Percentiles rank a stretch among this genome's conserved stretches.
Evolutionary conservation across 371 early-diverging fungal genomes (phyloP).

Genomic region (Funneliformis caledonium): DNA sequence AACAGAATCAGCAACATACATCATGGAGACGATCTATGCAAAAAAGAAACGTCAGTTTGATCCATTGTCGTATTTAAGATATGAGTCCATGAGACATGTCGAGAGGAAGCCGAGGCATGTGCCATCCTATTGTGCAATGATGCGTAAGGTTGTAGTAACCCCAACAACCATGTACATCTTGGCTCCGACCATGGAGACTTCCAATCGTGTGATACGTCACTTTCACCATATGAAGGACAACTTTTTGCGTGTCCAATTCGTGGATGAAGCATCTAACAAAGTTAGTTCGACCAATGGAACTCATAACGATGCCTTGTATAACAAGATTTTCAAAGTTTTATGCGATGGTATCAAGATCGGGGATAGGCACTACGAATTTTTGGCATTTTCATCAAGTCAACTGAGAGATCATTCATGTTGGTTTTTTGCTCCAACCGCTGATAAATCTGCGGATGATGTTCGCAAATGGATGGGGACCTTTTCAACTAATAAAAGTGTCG

Average conservation of each 20-base stretch:
- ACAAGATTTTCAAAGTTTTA: conserved; percentile 57
- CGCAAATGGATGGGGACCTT: conserved; percentile 81
- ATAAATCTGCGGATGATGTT: conserved; percentile 47
- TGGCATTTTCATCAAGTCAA: conserved; percentile 76
- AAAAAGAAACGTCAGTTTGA: conserved; percentile 47
- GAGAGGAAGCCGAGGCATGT: conserved; percentile 43
- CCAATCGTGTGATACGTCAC: conserved; percentile 71
- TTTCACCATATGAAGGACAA: conserved; percentile 55
- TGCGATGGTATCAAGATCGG: conserved; percentile 63
- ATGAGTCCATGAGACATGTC: conserved; percentile 44
- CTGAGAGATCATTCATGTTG: conserved; percentile 74
- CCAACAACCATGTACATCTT: conserved; percentile 64
- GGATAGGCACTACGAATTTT: conserved; percentile 48
- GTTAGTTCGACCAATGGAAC: conserved; percentile 48
- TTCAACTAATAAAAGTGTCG: conserved; percentile 67
- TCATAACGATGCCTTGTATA: conserved; percentile 47
- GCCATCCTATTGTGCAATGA: conserved; percentile 57
- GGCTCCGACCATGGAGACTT: conserved; percentile 61
- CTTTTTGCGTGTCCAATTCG: conserved; percentile 71
- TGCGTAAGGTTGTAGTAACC: conserved; percentile 66
- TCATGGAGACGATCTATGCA: conserved; percentile 44
- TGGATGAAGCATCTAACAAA: conserved; percentile 62
- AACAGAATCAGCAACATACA: conserved; percentile 40
- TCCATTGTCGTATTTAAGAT: conserved; percentile 36
- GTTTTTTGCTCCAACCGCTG: conserved; percentile 59